Evolutionary conservation across 257 asterid genomes (phyloP).

Genomic region (Haberlea rhodopensis): DNA sequence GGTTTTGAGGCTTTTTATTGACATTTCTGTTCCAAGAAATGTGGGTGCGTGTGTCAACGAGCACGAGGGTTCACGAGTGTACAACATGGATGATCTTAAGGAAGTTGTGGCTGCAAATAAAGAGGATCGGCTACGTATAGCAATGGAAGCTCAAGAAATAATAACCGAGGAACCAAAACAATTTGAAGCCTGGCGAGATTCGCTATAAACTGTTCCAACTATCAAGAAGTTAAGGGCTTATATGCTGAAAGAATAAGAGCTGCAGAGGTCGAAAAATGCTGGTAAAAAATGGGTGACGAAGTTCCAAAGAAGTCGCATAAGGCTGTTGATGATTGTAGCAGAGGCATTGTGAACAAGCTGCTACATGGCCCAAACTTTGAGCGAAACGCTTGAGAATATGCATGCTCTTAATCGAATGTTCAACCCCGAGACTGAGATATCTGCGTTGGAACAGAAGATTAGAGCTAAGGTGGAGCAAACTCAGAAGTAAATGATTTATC

Average conservation of each 20-base stretch:
- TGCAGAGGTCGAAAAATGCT: too few relatives aligned
- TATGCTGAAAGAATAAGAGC: too few relatives aligned
- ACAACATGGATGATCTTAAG: too few relatives aligned
- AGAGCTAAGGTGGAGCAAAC: conserved; percentile 80
- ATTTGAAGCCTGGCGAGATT: conserved; percentile 94
- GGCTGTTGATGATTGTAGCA: conserved; percentile 84
- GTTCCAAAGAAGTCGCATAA: conserved; percentile 68
- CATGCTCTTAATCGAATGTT: conserved; percentile 91
- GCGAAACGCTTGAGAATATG: conserved; percentile 93
- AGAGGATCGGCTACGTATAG: conserved; percentile 80
- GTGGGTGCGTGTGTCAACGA: conserved; percentile 83
- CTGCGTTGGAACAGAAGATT: conserved; percentile 83
- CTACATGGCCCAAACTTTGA: conserved; percentile 92
- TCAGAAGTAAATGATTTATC: conserved; percentile 45
- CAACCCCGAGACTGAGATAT: conserved; percentile 73
- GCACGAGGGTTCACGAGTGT: conserved; percentile 59
- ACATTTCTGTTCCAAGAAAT: conserved; percentile 88
- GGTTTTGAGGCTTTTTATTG: conserved; percentile 72
- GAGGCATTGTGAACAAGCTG: conserved; percentile 85
- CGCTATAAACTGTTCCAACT: conserved; percentile 85
- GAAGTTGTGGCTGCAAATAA: too few relatives aligned
- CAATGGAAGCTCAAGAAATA: conserved; percentile 85
- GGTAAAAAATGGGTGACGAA: too few relatives aligned
- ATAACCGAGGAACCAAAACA: conserved; percentile 75
- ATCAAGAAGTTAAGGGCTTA: conserved; percentile 89